Evolutionary conservation across 495 filamentous ascomycete species (phyloP), one percentile per base, ranked within the genome.

Genomic region (Annulohypoxylon nitens): DNA sequence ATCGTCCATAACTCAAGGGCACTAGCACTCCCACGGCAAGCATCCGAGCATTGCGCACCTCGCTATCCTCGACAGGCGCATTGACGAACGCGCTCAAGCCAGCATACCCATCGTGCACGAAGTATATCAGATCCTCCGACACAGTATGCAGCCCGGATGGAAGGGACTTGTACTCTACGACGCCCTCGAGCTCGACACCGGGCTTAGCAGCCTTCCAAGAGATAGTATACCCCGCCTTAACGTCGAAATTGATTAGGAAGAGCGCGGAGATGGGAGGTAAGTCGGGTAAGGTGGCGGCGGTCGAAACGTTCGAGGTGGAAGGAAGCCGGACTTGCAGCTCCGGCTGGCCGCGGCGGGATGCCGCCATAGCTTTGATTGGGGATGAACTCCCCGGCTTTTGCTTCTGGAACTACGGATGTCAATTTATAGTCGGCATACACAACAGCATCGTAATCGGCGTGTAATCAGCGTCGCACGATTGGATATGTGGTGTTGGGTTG

Each of bases 31-130:
- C 96, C 20, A 98, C 93, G 14, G 95, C 92, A 61, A 98, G 90
- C 90, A 98, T 97, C 67, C 91, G 86, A 57, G 96, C 96, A 86
- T 97, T 94, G 64, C 96, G 91, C 54, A 93, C 88, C 39, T 87
- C 86, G 60, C 90, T 92, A 54, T 89, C 86, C 1, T 90, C 89
- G 33, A 93, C 93, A n/a, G 92, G 89, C 62, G 86, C 87, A 78
- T 97, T 97, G 80, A 94, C 83, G 77, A 98, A 99, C 39, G 95
- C 93, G 83, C 96, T 98, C 76, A 98, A 85, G 12, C 95, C 96
- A 14, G 94, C 95, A 83, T 94, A 92, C 2, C 85, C 82, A 64
- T 90, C 89, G 76, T 98, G 93, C 26, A 96, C 88, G 80, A 98
- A 99, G 80, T 97, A 97, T 62, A 99, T 91, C 12, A 98, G 83